Evolutionary conservation across 148 eudicot species (phyloP).

Genomic region (Fallopia convolvulus): DNA sequence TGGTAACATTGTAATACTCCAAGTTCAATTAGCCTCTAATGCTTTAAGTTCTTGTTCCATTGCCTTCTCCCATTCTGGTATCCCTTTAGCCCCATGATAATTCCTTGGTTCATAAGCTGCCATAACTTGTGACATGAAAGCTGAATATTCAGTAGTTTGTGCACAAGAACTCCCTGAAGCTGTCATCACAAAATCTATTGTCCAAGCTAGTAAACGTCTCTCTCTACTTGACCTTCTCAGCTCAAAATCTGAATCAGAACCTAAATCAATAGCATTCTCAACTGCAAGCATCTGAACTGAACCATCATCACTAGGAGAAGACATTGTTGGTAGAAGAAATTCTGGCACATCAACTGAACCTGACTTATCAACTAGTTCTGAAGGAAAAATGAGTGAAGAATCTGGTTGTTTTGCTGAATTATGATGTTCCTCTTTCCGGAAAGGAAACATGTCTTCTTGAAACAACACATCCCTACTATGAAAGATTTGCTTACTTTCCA

Average conservation of each 20-base stretch:
- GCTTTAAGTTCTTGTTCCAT: background rate
- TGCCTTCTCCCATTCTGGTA: background rate
- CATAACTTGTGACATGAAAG: background rate
- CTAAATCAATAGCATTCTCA: too few relatives aligned
- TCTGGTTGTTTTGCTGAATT: too few relatives aligned
- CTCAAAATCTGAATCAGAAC: background rate
- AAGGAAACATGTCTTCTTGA: background rate
- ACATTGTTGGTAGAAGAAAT: too few relatives aligned
- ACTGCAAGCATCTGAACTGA: rapidly evolving
- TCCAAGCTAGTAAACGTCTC: background rate
- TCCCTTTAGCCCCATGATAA: background rate
- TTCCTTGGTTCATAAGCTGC: background rate
- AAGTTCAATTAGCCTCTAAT: background rate
- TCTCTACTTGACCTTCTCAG: background rate
- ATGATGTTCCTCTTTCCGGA: background rate
- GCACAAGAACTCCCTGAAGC: background rate
- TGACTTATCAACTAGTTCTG: too few relatives aligned
- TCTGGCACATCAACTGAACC: too few relatives aligned
- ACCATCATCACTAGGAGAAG: too few relatives aligned
- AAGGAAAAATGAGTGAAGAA: too few relatives aligned
- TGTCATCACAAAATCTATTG: background rate
- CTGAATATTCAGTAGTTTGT: background rate
- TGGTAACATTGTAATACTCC: background rate
- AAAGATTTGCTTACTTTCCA: background rate
- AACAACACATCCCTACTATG: background rate